Percentiles rank a stretch among this genome's conserved stretches.
These are phyloP conservation scores for Serendipita indica DNA, from an alignment of 768 basidiomycete species.

Conservation along the genomic window DNA sequence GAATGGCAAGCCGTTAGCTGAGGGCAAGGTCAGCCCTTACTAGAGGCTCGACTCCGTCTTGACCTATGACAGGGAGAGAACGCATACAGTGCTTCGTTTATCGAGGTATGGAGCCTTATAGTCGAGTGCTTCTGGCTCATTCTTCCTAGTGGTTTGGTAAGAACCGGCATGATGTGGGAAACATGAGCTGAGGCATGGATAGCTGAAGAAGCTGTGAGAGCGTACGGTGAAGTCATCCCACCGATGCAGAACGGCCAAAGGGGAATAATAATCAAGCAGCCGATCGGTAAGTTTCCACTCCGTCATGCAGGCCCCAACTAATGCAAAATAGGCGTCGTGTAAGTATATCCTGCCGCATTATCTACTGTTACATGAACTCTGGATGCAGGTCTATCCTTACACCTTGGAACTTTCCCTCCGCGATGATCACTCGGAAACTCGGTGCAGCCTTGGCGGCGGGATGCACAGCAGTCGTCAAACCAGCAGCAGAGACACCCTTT, in stretches of 20 bases:
- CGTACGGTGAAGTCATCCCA: conserved; percentile 85
- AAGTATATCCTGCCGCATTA: conserved; percentile 14
- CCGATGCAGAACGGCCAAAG: conserved; percentile 52
- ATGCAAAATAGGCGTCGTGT: conserved; percentile 32
- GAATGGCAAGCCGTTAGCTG: conserved; percentile 83
- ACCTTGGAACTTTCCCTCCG: conserved; percentile 90
- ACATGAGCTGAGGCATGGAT: conserved; percentile 12
- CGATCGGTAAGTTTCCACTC: conserved; percentile 41
- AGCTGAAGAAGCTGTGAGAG: conserved; percentile 87
- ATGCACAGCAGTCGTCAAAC: conserved; percentile 92
- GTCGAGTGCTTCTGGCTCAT: conserved; percentile 16
- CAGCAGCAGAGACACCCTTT: conserved; percentile 89
- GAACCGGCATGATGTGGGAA: conserved; percentile 13
- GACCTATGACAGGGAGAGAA: conserved; percentile 49
- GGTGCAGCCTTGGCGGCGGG: conserved; percentile 86
- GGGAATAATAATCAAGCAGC: conserved; percentile 88
- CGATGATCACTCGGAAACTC: conserved; percentile 83
- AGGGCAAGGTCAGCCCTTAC: conserved; percentile 46
- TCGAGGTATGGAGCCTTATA: conserved; percentile 42
- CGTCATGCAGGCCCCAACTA: background rate
- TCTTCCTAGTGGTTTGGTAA: conserved; percentile 63
- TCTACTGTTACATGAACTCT: background rate
- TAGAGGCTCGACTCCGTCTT: background rate
- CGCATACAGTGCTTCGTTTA: conserved; percentile 67
- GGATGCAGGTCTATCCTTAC: conserved; percentile 58